Conservation (phyloP, 208 protist species). For the Balamuthia mandrillaris region DNA sequence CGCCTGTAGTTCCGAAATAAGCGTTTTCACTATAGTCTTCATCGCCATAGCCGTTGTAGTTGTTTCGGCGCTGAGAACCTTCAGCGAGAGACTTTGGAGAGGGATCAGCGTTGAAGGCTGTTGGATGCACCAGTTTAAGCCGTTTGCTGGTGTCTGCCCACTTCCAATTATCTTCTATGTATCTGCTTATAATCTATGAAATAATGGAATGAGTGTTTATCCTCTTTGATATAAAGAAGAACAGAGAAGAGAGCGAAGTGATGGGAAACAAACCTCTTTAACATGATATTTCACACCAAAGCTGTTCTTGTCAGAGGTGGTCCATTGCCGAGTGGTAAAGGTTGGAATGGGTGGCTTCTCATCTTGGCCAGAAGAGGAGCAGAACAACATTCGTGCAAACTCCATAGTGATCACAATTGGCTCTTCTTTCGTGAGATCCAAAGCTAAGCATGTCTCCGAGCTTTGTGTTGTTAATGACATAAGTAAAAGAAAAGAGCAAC, state of each 20-base stretch:
- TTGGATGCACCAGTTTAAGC: too few relatives aligned
- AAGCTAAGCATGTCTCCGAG: too few relatives aligned
- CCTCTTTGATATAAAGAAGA: neutral
- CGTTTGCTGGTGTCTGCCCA: neutral
- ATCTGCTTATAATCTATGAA: neutral
- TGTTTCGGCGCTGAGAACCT: too few relatives aligned
- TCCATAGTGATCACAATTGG: neutral
- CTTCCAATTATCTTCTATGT: constrained; percentile 16
- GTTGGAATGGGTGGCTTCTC: neutral
- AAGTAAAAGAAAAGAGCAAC: too few relatives aligned
- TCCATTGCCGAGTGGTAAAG: neutral
- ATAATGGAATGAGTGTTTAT: neutral
- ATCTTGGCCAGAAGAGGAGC: neutral
- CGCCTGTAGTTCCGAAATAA: too few relatives aligned
- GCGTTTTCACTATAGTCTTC: too few relatives aligned
- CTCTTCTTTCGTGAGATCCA: neutral
- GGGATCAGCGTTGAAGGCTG: too few relatives aligned
- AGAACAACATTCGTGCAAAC: neutral
- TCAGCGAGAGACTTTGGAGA: too few relatives aligned
- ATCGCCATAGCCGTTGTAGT: too few relatives aligned
- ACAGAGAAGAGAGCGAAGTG: neutral
- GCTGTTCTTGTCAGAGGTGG: neutral
- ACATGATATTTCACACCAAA: constrained; percentile 16
- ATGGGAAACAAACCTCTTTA: neutral
- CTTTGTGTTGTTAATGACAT: too few relatives aligned